Percentiles rank a stretch among this genome's conserved stretches.
phyloP scores from a whole-genome alignment of 1,139 yeast genomes.

The Nakaseomyces delphensis region DNA sequence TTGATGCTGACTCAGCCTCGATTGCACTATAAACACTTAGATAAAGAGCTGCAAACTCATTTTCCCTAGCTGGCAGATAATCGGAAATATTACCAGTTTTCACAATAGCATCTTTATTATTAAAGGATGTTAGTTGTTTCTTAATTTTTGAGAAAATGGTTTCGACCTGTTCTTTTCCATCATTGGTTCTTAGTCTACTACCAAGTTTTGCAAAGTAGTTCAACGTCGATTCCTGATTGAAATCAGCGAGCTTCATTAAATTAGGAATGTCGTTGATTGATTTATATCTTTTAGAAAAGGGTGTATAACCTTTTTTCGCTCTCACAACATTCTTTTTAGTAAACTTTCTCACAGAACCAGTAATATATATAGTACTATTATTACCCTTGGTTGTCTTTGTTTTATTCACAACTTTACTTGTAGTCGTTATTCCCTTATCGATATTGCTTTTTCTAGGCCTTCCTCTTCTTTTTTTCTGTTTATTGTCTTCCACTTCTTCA shows the following conservation, averaged over 20 bases:
- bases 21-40: conserved; percentile 69
- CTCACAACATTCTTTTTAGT: conserved; percentile 30
- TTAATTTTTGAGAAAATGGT: conserved; percentile 31
- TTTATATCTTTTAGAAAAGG: conserved; percentile 29
- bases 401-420: conserved; percentile 9
- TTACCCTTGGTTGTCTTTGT: conserved; percentile 1
- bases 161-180: conserved; percentile 25
- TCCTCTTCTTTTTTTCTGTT: conserved; percentile 9
- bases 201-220: conserved; percentile 24
- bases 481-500: conserved; percentile 8
- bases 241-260: conserved; percentile 23
- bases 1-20: conserved; percentile 64
- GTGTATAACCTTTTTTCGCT: conserved; percentile 31
- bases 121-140: conserved; percentile 29
- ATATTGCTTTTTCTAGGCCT: conserved; percentile 7
- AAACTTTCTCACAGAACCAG: conserved; percentile 20
- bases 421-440: not conserved
- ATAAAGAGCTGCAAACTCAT: conserved; percentile 70
- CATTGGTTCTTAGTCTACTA: conserved; percentile 23
- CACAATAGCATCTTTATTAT: conserved; percentile 28
- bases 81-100: conserved; percentile 26
- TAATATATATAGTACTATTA: not conserved
- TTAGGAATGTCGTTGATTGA: conserved; percentile 29
- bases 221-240: conserved; percentile 22
- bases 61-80: conserved; percentile 75